phyloP scores from a whole-genome alignment of 768 basidiomycete genomes.

The Agrocybe praecox region DNA sequence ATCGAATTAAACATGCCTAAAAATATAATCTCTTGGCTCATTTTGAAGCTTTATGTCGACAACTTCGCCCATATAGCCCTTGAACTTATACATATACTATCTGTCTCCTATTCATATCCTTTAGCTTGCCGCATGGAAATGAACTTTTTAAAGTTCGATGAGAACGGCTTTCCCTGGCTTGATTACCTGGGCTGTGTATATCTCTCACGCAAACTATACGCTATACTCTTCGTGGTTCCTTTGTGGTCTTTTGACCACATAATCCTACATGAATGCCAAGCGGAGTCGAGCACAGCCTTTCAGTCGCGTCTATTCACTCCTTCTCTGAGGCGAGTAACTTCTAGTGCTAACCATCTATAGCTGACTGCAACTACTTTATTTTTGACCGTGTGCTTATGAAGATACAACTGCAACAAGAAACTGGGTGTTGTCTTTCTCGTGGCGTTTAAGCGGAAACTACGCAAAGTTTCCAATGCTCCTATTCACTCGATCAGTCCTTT shows the following conservation, averaged over 20 bases:
- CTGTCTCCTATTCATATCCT: too few species aligned
- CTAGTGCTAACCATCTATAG: neutral
- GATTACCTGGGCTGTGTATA: neutral
- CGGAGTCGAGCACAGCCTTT: neutral
- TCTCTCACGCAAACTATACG: neutral
- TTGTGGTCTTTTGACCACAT: neutral
- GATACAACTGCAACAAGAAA: neutral
- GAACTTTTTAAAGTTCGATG: neutral
- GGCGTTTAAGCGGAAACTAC: slow-evolving; percentile 29
- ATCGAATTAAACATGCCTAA: too few species aligned
- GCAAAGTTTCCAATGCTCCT: neutral
- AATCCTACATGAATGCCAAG: neutral
- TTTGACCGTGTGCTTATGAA: neutral
- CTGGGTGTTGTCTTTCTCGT: slow-evolving; percentile 5
- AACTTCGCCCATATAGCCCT: too few species aligned
- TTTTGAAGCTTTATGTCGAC: too few species aligned
- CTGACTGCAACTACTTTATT: neutral
- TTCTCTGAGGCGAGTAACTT: neutral
- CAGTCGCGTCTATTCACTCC: neutral
- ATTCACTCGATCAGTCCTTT: neutral
- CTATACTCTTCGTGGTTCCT: neutral
- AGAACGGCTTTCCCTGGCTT: neutral
- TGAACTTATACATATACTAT: too few species aligned
- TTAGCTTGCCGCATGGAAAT: neutral
- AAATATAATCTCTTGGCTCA: too few species aligned